Conservation (phyloP, 1,284 basidiomycete species). For the Golubevia pallescens region DNA sequence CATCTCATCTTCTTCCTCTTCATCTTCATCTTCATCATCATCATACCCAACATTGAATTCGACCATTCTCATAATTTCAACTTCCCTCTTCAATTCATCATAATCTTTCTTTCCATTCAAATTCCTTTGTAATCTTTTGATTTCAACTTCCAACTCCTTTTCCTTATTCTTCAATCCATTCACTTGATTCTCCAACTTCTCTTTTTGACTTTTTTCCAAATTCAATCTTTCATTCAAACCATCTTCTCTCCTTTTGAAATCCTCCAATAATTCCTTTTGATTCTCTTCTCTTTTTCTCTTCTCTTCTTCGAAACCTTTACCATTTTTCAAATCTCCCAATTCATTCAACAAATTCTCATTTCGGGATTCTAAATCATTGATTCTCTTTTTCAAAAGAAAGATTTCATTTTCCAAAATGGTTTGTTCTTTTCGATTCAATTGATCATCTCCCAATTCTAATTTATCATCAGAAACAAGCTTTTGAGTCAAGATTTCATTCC, state of each 20-base stretch:
- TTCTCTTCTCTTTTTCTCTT: slow-evolving; percentile 1
- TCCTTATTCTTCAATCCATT: slow-evolving; percentile 74
- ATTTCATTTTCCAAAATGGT: no score
- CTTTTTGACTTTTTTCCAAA: slow-evolving; percentile 76
- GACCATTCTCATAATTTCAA: slow-evolving; percentile 41
- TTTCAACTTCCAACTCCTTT: slow-evolving; percentile 78
- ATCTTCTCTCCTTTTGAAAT: slow-evolving; percentile 25
- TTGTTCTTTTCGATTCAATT: no score
- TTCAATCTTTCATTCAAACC: slow-evolving; percentile 22
- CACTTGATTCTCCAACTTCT: slow-evolving; percentile 75
- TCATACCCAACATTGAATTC: slow-evolving; percentile 69
- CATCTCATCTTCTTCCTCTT: slow-evolving; percentile 39
- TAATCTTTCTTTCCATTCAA: slow-evolving; percentile 69
- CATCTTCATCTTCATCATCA: slow-evolving; percentile 68
- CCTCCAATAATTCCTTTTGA: slow-evolving; percentile 10
- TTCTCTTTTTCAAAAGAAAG: no score
- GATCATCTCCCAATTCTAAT: no score
- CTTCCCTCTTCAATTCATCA: slow-evolving; percentile 74
- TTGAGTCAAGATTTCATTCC: no score
- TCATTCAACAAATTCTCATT: no score
- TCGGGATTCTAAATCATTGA: no score
- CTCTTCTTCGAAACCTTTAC: not conserved
- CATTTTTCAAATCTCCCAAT: no score
- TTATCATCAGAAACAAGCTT: no score
- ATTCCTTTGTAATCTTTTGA: slow-evolving; percentile 69